Conservation (phyloP, 2,329 filamentous ascomycete genomes). For the Coniochaeta pulveracea region DNA sequence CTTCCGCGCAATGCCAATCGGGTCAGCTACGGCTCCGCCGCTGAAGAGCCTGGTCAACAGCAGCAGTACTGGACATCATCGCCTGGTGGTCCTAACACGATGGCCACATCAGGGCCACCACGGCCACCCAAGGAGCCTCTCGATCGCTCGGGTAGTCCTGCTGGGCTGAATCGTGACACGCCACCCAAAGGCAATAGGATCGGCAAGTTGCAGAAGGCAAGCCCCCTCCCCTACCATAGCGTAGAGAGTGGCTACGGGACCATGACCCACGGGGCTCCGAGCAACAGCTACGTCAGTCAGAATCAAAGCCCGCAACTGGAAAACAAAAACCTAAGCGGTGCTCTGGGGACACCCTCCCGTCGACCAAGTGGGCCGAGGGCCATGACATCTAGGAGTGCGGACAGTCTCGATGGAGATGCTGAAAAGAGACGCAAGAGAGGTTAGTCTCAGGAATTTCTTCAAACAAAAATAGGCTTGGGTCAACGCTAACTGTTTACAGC, state of each 20-base stretch:
- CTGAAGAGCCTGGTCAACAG: slow-evolving; percentile 16
- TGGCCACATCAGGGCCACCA: slow-evolving; percentile 29
- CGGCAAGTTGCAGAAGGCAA: slow-evolving; percentile 40
- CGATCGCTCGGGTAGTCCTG: slow-evolving; percentile 21
- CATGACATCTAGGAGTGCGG: slow-evolving; percentile 44
- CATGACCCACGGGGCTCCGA: slow-evolving; percentile 23
- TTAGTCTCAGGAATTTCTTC: slow-evolving; percentile 14
- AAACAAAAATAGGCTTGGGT: neutral
- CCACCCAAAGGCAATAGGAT: slow-evolving; percentile 35
- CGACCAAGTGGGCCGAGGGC: slow-evolving; percentile 47
- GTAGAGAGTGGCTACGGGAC: slow-evolving; percentile 44
- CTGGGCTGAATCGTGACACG: slow-evolving; percentile 16
- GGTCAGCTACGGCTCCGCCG: slow-evolving; percentile 33
- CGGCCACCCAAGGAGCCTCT: slow-evolving; percentile 54
- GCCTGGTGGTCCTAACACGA: slow-evolving; percentile 22
- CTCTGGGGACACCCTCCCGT: slow-evolving; percentile 37
- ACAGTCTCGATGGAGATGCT: slow-evolving; percentile 32
- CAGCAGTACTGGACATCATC: slow-evolving; percentile 35
- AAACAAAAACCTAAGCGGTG: slow-evolving; percentile 45
- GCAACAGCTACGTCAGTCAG: slow-evolving; percentile 29
- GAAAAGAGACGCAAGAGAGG: slow-evolving; percentile 46
- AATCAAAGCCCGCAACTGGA: slow-evolving; percentile 37
- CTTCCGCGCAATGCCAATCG: slow-evolving; percentile 34
- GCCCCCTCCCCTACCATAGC: slow-evolving; percentile 44
- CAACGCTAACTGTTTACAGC: slow-evolving; percentile 20